Conservation (phyloP, 371 early-diverging fungal genomes). For the Syncephalastrum racemosum region DNA sequence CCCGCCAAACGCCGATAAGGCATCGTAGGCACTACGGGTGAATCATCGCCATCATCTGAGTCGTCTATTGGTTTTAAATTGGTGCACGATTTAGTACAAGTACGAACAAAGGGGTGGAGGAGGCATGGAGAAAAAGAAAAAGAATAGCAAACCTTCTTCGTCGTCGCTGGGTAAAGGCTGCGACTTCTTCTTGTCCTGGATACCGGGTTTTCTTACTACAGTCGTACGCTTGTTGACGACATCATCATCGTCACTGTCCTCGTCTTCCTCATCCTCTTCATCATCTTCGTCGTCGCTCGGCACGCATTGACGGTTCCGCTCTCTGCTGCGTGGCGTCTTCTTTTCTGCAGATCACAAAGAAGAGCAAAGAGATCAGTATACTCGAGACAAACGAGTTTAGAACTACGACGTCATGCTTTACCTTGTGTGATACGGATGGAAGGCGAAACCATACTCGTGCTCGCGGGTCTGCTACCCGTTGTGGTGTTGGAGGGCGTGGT, state of each 20-base stretch:
- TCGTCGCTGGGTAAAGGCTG: slow-evolving; percentile 40
- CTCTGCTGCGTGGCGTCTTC: slow-evolving; percentile 18
- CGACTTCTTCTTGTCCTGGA: slow-evolving; percentile 13
- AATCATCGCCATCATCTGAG: slow-evolving; percentile 16
- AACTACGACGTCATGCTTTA: slow-evolving; percentile 6
- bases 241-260: slow-evolving; percentile 28
- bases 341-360: slow-evolving; percentile 10
- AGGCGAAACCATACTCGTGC: too few species aligned
- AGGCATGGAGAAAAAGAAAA: slow-evolving; percentile 1
- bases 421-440: slow-evolving; percentile 16
- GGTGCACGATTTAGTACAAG: too few species aligned
- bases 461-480: too few species aligned
- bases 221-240: slow-evolving; percentile 2
- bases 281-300: slow-evolving; percentile 47
- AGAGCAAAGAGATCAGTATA: neutral
- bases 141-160: slow-evolving; percentile 17
- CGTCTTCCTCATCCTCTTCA: slow-evolving; percentile 31
- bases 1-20: slow-evolving; percentile 14
- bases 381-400: neutral
- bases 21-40: slow-evolving; percentile 8
- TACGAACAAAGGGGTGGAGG: too few species aligned
- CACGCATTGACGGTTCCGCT: slow-evolving; percentile 36
- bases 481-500: slow-evolving; percentile 17
- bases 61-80: slow-evolving; percentile 1
- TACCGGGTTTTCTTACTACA: neutral